Conservation (phyloP, 345 rosid species). For the Citrus maxima region DNA sequence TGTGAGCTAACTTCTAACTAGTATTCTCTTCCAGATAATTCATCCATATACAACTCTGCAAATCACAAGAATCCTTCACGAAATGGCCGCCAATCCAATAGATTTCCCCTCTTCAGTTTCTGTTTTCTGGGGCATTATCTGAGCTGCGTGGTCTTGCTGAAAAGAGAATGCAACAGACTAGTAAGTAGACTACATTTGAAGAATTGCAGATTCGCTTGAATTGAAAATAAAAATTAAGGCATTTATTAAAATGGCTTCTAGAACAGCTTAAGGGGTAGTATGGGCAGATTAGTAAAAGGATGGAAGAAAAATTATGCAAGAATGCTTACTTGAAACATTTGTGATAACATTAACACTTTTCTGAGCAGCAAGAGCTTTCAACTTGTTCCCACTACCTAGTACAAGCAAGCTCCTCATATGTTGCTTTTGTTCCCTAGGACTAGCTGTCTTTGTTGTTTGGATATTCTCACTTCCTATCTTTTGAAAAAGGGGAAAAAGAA, state of each 20-base stretch:
- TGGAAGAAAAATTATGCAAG: background rate
- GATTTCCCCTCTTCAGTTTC: constrained; percentile 55
- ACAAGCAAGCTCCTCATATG: constrained; percentile 79
- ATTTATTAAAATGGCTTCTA: background rate
- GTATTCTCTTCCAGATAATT: background rate
- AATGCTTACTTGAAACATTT: constrained; percentile 62
- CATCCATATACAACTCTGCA: constrained; percentile 17
- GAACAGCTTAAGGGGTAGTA: too few relatives aligned
- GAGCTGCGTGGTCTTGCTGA: constrained; percentile 60
- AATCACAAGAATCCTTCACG: constrained; percentile 30
- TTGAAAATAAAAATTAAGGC: background rate
- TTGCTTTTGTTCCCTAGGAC: constrained; percentile 91
- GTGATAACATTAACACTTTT: constrained; percentile 74
- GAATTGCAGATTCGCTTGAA: background rate
- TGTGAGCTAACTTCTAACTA: background rate
- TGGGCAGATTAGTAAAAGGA: too few relatives aligned
- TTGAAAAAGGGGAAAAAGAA: too few relatives aligned
- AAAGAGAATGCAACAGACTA: background rate
- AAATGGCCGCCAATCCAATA: constrained; percentile 64
- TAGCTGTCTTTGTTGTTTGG: constrained; percentile 47
- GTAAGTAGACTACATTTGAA: constrained; percentile 4
- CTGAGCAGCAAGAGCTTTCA: constrained; percentile 77
- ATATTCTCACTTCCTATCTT: too few relatives aligned
- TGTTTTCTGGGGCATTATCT: constrained; percentile 38
- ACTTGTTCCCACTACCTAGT: constrained; percentile 74